These are phyloP conservation scores for Quercus engelmannii DNA, from an alignment of 306 rosid species.

Conservation along the genomic window DNA sequence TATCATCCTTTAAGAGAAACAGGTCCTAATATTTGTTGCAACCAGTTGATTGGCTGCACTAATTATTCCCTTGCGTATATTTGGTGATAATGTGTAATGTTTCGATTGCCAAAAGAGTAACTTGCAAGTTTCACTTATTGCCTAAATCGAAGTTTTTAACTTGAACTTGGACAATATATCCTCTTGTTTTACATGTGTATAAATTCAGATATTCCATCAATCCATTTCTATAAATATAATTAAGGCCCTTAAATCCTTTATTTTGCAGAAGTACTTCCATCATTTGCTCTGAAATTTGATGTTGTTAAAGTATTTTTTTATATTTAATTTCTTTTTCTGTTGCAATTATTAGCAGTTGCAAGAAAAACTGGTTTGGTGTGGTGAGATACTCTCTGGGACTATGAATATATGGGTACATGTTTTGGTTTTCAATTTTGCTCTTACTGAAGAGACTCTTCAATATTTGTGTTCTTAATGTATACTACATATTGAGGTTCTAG, in stretches of 20 bases:
- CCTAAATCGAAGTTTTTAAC: background rate
- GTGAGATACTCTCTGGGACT: conserved; percentile 38
- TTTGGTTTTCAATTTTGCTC: conserved; percentile 15
- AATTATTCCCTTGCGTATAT: background rate
- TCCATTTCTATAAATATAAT: background rate
- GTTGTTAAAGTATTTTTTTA: background rate
- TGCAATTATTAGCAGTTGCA: conserved; percentile 89
- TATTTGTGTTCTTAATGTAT: background rate
- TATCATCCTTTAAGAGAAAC: background rate
- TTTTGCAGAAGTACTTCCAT: background rate
- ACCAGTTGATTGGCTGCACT: background rate
- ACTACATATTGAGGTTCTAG: conserved; percentile 77
- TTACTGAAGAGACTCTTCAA: background rate
- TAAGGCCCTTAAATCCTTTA: background rate
- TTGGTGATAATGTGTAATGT: background rate
- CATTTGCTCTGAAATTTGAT: too few species aligned
- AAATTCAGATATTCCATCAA: background rate
- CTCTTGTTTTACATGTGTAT: background rate
- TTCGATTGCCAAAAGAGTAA: background rate
- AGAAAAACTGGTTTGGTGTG: conserved; percentile 56
- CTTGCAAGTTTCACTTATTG: background rate
- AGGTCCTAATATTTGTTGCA: background rate
- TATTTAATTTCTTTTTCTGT: conserved; percentile 4
- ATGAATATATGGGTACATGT: background rate
- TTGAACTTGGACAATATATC: background rate